These are phyloP conservation scores for Phytophthora pistaciae DNA, from an alignment of 352 stramenopile genomes.

Conservation along the genomic window DNA sequence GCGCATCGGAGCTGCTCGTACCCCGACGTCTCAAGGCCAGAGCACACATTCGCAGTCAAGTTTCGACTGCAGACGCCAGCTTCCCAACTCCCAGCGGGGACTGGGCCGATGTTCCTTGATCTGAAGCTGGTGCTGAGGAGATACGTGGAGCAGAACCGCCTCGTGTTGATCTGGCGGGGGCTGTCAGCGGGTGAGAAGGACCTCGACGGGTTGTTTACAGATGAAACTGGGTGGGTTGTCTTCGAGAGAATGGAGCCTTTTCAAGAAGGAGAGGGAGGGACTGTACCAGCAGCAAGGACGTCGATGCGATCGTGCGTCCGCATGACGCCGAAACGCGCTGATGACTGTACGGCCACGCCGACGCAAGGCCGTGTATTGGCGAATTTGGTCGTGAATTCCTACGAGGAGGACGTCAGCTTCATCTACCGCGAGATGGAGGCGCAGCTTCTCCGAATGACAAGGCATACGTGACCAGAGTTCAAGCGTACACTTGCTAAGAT, in stretches of 20 bases:
- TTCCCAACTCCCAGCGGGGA: neutral
- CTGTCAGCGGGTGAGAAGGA: slow-evolving; percentile 46
- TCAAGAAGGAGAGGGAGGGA: neutral
- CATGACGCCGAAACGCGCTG: slow-evolving; percentile 26
- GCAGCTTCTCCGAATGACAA: slow-evolving; percentile 33
- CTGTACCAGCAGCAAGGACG: slow-evolving; percentile 16
- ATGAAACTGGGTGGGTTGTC: slow-evolving; percentile 45
- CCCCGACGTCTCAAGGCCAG: slow-evolving; percentile 33
- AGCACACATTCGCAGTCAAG: slow-evolving; percentile 47
- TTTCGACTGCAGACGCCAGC: slow-evolving; percentile 36
- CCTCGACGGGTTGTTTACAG: slow-evolving; percentile 32
- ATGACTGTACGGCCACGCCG: slow-evolving; percentile 8
- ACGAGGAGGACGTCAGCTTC: slow-evolving; percentile 47
- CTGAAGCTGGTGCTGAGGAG: slow-evolving; percentile 47
- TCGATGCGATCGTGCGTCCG: slow-evolving; percentile 41
- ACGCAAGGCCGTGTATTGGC: slow-evolving; percentile 21
- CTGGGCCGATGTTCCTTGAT: slow-evolving; percentile 28
- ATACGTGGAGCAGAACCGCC: slow-evolving; percentile 40
- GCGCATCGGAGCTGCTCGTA: slow-evolving; percentile 42
- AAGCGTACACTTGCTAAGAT: neutral
- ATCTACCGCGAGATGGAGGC: slow-evolving; percentile 52
- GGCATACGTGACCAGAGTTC: slow-evolving; percentile 12
- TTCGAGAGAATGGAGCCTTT: slow-evolving; percentile 32
- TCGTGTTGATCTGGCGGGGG: slow-evolving; percentile 43
- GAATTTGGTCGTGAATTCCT: slow-evolving; percentile 42